Base-by-base conservation (phyloP, 768 basidiomycete species). In the Podaxis sp. region DNA sequence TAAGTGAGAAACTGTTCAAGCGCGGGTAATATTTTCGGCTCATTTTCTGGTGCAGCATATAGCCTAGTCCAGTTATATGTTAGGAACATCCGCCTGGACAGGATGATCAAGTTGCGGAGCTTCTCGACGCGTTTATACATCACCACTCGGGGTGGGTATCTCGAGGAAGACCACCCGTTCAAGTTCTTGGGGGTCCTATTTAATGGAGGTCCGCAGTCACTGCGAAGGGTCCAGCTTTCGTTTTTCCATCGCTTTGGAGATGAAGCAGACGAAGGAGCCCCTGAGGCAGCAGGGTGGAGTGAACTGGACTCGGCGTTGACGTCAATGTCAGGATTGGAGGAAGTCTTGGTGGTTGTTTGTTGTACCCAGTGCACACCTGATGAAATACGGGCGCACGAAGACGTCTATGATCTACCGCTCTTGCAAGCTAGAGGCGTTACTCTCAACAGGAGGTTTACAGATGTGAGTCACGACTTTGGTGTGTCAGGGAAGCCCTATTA, bases 191-290 rank as follows among this genome's bases (percentile, higher is more conserved):
- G 36, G 21, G 35, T 16, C 13, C 42, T 60, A 9, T 60, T 60
- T n/a, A 13, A 2, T 7, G 51, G 44, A 35, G 51, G 59, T 1
- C 42, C 59, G 13, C 50, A 51, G 13, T 53, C 59, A 38, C 11
- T 60, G 18, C 51, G 47, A 21, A 25, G 21, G n/a, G 54, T 60
- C n/a, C 59, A 54, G 36, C 35, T 60, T 11, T 16, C 36, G 4
- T 53, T 52, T 18, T 60, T 60, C 51, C 59, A 60, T 21, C 59
- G 59, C 14, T 60, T 60, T 18, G 59, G 59, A 13, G 59, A 60
- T 47, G 27, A 5, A 36, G 40, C 36, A 23, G 44, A 60, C 28
- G 28, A 25, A 23, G 42, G 51, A 21, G 42, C 32, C 7, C 59
- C 52, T 47, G 59, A 60, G 14, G n/a, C 21, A 16, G 47, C 21